Conservation (phyloP, 176 grass and related monocot genomes). For the Paspalum vaginatum region DNA sequence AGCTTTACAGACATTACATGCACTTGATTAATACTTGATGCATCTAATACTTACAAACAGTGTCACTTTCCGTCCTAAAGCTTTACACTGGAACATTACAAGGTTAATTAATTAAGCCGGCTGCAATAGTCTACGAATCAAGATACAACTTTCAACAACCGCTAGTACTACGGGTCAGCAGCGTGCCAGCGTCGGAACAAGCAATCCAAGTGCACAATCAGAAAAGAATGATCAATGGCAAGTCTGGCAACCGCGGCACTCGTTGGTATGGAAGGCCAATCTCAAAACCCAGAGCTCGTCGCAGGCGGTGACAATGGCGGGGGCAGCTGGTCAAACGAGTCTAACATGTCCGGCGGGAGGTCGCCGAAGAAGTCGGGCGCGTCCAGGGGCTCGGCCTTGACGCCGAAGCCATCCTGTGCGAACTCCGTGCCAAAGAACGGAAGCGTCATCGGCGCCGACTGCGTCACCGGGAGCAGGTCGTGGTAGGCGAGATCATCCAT, state of each 20-base stretch:
- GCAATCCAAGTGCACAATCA: constrained; percentile 11
- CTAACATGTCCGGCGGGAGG: constrained; percentile 53
- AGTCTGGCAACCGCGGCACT: neutral
- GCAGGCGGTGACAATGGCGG: constrained; percentile 21
- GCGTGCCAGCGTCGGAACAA: neutral
- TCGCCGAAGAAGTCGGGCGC: constrained; percentile 52
- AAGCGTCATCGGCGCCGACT: constrained; percentile 10
- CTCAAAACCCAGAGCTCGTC: constrained; percentile 19
- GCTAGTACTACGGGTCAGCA: neutral
- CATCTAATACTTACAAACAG: neutral
- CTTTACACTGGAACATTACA: neutral
- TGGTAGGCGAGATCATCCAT: constrained; percentile 34
- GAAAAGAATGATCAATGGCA: neutral
- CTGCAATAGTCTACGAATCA: neutral
- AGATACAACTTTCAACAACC: neutral
- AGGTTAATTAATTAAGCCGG: neutral
- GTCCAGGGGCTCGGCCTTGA: constrained; percentile 28
- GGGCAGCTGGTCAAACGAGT: constrained; percentile 42
- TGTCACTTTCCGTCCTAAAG: neutral
- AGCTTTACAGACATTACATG: neutral
- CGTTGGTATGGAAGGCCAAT: neutral
- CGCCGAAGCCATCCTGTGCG: neutral
- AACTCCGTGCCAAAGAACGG: constrained; percentile 42
- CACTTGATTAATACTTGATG: neutral
- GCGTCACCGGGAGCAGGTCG: constrained; percentile 29